These are phyloP conservation scores for Triticum urartu DNA, from an alignment of 176 grass and related monocot species.

Conservation along the genomic window DNA sequence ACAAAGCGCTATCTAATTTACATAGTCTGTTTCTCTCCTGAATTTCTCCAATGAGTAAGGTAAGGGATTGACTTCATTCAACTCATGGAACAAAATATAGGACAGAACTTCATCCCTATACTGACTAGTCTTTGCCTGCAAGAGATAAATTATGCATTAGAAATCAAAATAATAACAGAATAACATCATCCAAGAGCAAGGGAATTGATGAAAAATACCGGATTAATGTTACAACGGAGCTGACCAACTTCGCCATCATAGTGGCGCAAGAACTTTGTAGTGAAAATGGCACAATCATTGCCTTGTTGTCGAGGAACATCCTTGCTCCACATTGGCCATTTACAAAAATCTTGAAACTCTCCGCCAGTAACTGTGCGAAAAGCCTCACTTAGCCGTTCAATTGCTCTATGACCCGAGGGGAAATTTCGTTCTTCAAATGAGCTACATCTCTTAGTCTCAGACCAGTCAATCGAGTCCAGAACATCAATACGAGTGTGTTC, in stretches of 20 bases:
- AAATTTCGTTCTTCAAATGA: background rate
- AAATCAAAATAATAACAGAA: background rate
- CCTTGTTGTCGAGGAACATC: background rate
- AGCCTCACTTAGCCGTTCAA: background rate
- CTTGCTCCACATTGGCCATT: background rate
- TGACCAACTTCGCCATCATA: background rate
- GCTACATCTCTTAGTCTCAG: background rate
- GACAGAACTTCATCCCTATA: background rate
- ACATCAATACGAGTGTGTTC: background rate
- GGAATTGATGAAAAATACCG: background rate
- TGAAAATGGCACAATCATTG: background rate
- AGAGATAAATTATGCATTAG: background rate
- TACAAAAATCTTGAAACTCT: background rate
- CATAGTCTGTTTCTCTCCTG: no score
- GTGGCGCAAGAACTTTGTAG: background rate
- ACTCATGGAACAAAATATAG: background rate
- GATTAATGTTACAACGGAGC: background rate
- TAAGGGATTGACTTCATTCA: background rate
- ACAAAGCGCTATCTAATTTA: no score
- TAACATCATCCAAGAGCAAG: background rate
- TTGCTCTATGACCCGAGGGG: background rate
- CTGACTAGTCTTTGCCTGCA: background rate
- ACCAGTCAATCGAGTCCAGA: background rate
- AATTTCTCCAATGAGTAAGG: background rate
- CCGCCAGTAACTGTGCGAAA: background rate